These are phyloP conservation scores for Populus hybrid DNA, from an alignment of 441 rosid species.

Conservation along the genomic window DNA sequence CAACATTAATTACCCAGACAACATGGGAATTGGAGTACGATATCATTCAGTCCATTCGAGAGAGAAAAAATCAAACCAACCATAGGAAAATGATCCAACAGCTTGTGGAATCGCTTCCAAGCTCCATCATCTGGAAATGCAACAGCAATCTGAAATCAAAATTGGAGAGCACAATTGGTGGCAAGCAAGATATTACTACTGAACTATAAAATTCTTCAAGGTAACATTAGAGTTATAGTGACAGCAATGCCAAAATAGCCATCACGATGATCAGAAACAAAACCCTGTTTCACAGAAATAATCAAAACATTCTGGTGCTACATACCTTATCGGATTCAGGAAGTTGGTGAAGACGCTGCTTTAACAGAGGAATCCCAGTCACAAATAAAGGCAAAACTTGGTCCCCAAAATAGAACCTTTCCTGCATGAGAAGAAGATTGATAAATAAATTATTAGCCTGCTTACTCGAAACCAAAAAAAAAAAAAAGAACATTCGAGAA, in stretches of 20 bases:
- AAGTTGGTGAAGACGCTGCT: conserved; percentile 77
- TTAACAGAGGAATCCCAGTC: conserved; percentile 90
- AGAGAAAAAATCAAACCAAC: conserved; percentile 36
- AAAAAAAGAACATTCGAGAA: background rate
- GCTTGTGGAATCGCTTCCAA: conserved; percentile 97
- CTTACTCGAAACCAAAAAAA: background rate
- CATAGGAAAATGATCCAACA: conserved; percentile 74
- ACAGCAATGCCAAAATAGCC: background rate
- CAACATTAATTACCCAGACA: conserved; percentile 13
- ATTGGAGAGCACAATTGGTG: background rate
- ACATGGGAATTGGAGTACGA: background rate
- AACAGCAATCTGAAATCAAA: conserved; percentile 55
- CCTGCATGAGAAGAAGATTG: conserved; percentile 45
- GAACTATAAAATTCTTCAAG: background rate
- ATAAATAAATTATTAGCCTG: background rate
- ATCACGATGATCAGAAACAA: background rate
- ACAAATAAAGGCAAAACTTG: conserved; percentile 95
- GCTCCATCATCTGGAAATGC: conserved; percentile 99
- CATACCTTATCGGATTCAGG: conserved; percentile 62
- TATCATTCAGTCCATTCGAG: conserved; percentile 4
- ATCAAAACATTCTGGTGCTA: background rate
- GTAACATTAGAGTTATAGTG: background rate
- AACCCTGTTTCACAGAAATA: conserved; percentile 6
- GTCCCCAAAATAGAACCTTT: conserved; percentile 95
- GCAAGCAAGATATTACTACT: background rate